Evolutionary conservation across 257 asterid genomes (phyloP).

Genomic region (Schizonepeta tenuifolia): DNA sequence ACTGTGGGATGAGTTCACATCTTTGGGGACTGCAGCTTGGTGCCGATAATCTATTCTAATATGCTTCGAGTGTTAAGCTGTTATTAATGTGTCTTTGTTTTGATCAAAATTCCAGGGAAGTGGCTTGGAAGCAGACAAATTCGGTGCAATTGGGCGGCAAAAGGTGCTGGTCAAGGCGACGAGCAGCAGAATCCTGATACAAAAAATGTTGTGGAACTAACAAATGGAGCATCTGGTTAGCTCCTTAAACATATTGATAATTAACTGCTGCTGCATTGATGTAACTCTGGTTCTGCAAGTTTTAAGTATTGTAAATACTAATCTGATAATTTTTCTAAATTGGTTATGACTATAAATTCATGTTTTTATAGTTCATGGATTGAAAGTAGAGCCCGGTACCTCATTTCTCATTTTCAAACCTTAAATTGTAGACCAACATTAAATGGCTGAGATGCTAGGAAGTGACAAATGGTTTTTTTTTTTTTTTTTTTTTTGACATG

Average conservation of each 20-base stretch:
- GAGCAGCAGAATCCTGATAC: slow-evolving; percentile 65
- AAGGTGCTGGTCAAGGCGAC: slow-evolving; percentile 68
- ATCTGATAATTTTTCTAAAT: not conserved
- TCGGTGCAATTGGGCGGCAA: slow-evolving; percentile 94
- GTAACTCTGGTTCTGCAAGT: not conserved
- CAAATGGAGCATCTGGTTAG: slow-evolving; percentile 69
- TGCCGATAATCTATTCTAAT: slow-evolving; percentile 6
- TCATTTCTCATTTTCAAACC: not conserved
- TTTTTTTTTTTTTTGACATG: too few relatives aligned
- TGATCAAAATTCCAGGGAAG: slow-evolving; percentile 54
- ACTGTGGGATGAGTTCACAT: not conserved
- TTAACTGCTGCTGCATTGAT: not conserved
- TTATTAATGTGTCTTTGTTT: not conserved
- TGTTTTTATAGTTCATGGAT: not conserved
- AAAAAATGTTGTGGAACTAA: slow-evolving; percentile 59
- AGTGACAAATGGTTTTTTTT: not conserved
- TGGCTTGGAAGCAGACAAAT: slow-evolving; percentile 95
- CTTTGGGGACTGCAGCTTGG: slow-evolving; percentile 21
- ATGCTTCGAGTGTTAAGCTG: slow-evolving; percentile 15
- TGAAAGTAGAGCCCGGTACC: not conserved
- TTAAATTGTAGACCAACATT: not conserved
- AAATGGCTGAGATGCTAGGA: not conserved
- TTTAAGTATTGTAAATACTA: not conserved
- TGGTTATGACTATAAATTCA: not conserved
- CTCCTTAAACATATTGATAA: slow-evolving; percentile 1